Conservation (phyloP, 2,329 filamentous ascomycete species). For the Arthroderma uncinatum region DNA sequence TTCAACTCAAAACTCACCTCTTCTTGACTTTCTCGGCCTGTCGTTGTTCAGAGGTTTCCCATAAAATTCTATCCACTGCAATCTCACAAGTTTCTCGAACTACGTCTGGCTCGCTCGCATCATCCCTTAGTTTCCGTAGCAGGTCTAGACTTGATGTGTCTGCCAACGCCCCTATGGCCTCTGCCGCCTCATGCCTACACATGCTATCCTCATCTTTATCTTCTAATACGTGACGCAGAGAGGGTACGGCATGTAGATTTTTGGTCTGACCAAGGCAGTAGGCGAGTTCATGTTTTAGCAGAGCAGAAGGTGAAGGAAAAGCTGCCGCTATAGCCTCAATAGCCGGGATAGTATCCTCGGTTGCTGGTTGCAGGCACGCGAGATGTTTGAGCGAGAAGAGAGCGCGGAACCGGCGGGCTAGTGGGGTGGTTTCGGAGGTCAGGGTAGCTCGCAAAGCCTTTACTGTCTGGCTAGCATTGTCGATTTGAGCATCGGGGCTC, state of each 20-base stretch:
- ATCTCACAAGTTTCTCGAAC: slow-evolving; percentile 96
- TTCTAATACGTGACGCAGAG: slow-evolving; percentile 61
- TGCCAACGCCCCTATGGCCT: slow-evolving; percentile 81
- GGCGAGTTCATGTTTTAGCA: slow-evolving; percentile 91
- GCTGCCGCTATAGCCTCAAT: slow-evolving; percentile 77
- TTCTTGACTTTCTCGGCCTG: slow-evolving; percentile 66
- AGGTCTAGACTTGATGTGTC: slow-evolving; percentile 62
- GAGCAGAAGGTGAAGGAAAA: slow-evolving; percentile 71
- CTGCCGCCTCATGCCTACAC: slow-evolving; percentile 92
- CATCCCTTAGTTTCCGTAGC: slow-evolving; percentile 61
- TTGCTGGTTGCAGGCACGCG: slow-evolving; percentile 54
- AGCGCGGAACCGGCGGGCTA: slow-evolving; percentile 84
- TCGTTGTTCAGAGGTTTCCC: slow-evolving; percentile 67
- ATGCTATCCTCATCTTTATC: slow-evolving; percentile 79
- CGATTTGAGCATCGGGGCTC: neutral
- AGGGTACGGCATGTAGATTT: slow-evolving; percentile 61
- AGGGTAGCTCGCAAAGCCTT: slow-evolving; percentile 55
- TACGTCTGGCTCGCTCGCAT: slow-evolving; percentile 62
- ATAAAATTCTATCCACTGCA: slow-evolving; percentile 84
- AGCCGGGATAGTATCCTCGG: slow-evolving; percentile 49
- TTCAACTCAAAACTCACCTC: slow-evolving; percentile 50
- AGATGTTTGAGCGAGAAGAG: slow-evolving; percentile 96
- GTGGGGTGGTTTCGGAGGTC: slow-evolving; percentile 65
- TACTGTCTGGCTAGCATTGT: slow-evolving; percentile 22
- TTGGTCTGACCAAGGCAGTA: slow-evolving; percentile 92